phyloP scores from a whole-genome alignment of 1,284 basidiomycete species.

The Cystobasidium pallidum region DNA sequence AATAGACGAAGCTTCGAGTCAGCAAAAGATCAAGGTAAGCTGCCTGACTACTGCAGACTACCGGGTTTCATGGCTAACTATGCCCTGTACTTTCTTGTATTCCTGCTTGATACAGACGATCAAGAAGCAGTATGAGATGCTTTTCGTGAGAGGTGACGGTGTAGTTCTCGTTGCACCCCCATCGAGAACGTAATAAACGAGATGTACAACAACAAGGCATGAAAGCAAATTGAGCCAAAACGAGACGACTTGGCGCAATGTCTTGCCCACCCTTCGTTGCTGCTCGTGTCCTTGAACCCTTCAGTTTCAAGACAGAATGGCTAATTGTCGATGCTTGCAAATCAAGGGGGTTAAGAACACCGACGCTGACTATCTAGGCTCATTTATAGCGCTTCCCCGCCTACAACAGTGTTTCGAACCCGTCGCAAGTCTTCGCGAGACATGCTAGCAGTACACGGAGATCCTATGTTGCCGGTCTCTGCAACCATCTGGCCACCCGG shows the following conservation, averaged over 20 bases:
- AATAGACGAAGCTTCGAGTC: constrained; percentile 58
- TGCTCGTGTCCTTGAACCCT: neutral
- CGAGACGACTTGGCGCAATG: neutral
- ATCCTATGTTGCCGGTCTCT: too few relatives aligned
- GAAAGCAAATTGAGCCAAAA: neutral
- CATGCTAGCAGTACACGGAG: too few relatives aligned
- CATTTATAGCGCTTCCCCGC: too few relatives aligned
- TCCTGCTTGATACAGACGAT: constrained; percentile 67
- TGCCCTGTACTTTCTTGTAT: neutral
- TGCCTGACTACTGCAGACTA: neutral
- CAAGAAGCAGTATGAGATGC: constrained; percentile 94
- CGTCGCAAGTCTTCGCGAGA: too few relatives aligned
- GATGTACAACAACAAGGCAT: neutral
- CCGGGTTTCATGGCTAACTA: neutral
- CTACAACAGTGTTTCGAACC: too few relatives aligned
- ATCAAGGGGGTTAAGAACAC: too few relatives aligned
- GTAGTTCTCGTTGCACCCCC: constrained; percentile 56
- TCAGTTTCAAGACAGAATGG: too few relatives aligned
- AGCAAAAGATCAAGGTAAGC: constrained; percentile 59
- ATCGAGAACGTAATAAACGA: constrained; percentile 27
- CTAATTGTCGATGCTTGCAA: too few relatives aligned
- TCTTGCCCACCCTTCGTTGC: neutral
- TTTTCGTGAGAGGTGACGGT: constrained; percentile 75
- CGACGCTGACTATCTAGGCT: too few relatives aligned
- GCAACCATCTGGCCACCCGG: too few relatives aligned